Evolutionary conservation across 805 yeast species (phyloP).

Genomic region (Teunomyces stri): DNA sequence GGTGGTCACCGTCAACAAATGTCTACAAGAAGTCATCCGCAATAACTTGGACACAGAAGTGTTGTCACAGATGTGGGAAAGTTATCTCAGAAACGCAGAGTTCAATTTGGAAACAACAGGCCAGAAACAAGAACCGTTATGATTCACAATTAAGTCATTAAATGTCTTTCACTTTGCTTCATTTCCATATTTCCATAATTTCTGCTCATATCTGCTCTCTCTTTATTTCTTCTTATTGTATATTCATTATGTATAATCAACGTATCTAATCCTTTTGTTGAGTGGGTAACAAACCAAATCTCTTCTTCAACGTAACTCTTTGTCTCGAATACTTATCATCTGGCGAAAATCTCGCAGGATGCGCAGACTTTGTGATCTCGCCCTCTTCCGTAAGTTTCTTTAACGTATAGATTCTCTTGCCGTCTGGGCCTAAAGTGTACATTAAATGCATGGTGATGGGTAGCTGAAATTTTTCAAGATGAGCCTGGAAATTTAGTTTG

Average conservation of each 20-base stretch:
- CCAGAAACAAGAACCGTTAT: constrained; percentile 53
- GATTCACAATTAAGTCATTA: not conserved
- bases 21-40: constrained; percentile 58
- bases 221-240: not conserved
- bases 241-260: not conserved
- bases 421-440: constrained; percentile 94
- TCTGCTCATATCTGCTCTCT: no score
- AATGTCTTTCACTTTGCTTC: no score
- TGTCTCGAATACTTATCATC: constrained; percentile 99
- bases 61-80: constrained; percentile 76
- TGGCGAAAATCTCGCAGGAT: constrained; percentile 99
- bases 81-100: constrained; percentile 66
- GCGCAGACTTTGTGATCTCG: constrained; percentile 97
- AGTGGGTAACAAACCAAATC: constrained; percentile 85
- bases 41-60: constrained; percentile 69
- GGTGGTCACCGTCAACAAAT: constrained; percentile 59
- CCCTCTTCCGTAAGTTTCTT: constrained; percentile 79
- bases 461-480: constrained; percentile 7
- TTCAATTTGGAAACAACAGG: constrained; percentile 68
- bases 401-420: constrained; percentile 93
- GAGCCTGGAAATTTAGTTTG: constrained; percentile 2
- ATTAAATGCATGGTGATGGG: constrained; percentile 82
- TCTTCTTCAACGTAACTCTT: constrained; percentile 96
- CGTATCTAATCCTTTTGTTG: constrained; percentile 41
- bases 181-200: no score